These are phyloP conservation scores for Torulaspora quercuum DNA, from an alignment of 805 yeast species.

Conservation along the genomic window DNA sequence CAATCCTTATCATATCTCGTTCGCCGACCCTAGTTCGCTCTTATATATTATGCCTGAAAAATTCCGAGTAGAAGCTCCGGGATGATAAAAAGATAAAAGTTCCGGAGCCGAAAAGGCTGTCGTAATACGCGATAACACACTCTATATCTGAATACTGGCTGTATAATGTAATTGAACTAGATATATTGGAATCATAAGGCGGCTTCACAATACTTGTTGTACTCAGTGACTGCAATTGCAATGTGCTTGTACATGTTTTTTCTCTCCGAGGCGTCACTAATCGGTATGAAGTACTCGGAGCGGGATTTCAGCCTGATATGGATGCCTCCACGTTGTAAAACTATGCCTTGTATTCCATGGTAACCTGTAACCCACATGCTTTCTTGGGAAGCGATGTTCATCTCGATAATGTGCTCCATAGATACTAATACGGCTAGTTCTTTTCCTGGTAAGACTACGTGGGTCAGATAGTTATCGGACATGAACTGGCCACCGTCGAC, in stretches of 20 bases:
- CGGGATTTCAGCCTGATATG: constrained; percentile 56
- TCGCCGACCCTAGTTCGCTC: too few relatives aligned
- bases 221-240: constrained; percentile 76
- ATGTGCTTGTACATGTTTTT: constrained; percentile 66
- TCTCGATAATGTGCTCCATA: constrained; percentile 61
- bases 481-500: constrained; percentile 76
- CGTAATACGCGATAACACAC: too few relatives aligned
- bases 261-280: constrained; percentile 63
- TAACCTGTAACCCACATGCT: constrained; percentile 71
- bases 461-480: constrained; percentile 78
- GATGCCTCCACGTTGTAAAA: constrained; percentile 77
- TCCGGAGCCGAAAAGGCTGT: constrained; percentile 9
- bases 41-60: constrained; percentile 1
- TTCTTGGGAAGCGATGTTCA: constrained; percentile 56
- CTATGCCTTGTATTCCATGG: constrained; percentile 62
- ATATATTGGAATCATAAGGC: too few relatives aligned
- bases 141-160: too few relatives aligned
- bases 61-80: too few relatives aligned
- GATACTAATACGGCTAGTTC: constrained; percentile 77
- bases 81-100: constrained; percentile 2
- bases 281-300: constrained; percentile 74
- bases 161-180: too few relatives aligned
- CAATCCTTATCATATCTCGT: too few relatives aligned
- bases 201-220: constrained; percentile 66
- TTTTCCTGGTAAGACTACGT: constrained; percentile 75